A percentile compares a stretch with the other conserved stretches of the same genome.
Conservation (phyloP, 805 yeast genomes). For the Yarrowia divulgata region DNA sequence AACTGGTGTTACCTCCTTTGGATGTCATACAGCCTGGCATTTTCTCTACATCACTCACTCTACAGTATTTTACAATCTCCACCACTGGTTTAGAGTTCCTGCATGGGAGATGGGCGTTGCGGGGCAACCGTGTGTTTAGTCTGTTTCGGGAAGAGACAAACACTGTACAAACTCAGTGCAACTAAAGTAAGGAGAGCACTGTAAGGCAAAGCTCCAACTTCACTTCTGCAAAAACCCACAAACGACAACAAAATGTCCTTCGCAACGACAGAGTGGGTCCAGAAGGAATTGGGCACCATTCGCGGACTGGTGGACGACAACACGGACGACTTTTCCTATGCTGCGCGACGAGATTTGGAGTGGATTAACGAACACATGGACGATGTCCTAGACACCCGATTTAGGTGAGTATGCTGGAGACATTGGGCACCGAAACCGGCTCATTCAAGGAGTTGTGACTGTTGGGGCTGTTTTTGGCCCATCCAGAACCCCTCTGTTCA, state of each 20-base stretch:
- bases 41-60: too few species aligned
- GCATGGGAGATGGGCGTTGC: conserved; percentile 30
- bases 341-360: conserved; percentile 53
- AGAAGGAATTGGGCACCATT: conserved; percentile 55
- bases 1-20: too few species aligned
- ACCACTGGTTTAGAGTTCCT: not conserved
- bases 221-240: not conserved
- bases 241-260: conserved; percentile 29
- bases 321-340: conserved; percentile 54
- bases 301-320: conserved; percentile 53
- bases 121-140: conserved; percentile 34
- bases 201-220: not conserved
- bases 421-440: too few species aligned
- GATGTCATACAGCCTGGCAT: too few species aligned
- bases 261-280: conserved; percentile 63
- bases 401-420: conserved; percentile 44
- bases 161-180: conserved; percentile 17
- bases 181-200: conserved; percentile 6
- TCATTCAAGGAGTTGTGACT: not conserved
- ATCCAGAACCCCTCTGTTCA: not conserved
- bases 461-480: not conserved
- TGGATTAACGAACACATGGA: conserved; percentile 56
- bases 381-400: conserved; percentile 48
- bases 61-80: not conserved
- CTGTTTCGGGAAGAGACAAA: conserved; percentile 36